These are phyloP conservation scores for Boletus sp. DNA, from an alignment of 768 basidiomycete species.

Conservation along the genomic window DNA sequence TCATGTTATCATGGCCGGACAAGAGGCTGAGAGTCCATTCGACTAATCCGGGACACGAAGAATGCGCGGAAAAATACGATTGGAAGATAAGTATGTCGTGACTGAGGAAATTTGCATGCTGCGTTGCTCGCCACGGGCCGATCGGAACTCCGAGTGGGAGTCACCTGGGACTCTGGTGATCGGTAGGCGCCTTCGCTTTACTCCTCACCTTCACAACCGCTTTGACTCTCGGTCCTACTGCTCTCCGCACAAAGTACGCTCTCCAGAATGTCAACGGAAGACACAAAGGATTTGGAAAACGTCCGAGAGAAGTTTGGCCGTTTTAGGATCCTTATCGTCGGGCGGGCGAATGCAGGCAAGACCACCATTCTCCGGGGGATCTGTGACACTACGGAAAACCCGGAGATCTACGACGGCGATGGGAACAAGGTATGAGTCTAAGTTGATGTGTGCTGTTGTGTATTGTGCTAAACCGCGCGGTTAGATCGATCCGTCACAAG, in stretches of 20 bases:
- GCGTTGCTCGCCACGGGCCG: too few relatives aligned
- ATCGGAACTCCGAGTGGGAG: too few relatives aligned
- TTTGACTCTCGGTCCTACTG: too few relatives aligned
- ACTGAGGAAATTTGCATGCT: too few relatives aligned
- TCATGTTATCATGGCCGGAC: background rate
- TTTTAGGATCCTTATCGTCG: background rate
- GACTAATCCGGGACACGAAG: too few relatives aligned
- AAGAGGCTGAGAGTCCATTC: too few relatives aligned
- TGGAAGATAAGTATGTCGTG: too few relatives aligned
- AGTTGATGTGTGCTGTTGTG: background rate
- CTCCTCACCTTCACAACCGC: too few relatives aligned
- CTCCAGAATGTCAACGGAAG: background rate
- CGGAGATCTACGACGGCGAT: slow-evolving; percentile 3
- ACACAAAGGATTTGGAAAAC: background rate
- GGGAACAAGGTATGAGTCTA: background rate
- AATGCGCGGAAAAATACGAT: too few relatives aligned
- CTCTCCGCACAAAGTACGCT: background rate
- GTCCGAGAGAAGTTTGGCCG: background rate
- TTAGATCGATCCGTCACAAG: slow-evolving; percentile 2
- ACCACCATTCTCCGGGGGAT: slow-evolving; percentile 4
- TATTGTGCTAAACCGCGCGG: background rate
- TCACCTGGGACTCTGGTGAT: too few relatives aligned
- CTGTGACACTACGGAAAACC: background rate
- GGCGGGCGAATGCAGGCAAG: slow-evolving; percentile 6
- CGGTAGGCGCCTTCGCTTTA: too few relatives aligned